A percentile compares a stretch with the other conserved stretches of the same genome.
Evolutionary conservation across 2,329 filamentous ascomycete species (phyloP).

Genomic region (Myriosclerotinia scirpicola): DNA sequence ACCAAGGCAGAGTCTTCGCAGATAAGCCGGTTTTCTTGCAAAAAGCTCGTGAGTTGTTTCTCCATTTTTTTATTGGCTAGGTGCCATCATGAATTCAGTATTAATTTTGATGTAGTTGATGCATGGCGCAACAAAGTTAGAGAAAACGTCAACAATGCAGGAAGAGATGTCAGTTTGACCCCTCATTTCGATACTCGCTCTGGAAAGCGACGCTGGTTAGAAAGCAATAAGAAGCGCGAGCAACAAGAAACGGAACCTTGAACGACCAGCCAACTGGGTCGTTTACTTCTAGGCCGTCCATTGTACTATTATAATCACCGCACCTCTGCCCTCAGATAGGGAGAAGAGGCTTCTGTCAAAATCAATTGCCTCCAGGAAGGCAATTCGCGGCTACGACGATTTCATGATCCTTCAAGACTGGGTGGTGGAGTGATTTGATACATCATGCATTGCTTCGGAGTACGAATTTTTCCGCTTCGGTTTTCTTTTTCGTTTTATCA

Average conservation of each 20-base stretch:
- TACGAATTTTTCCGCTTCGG: neutral
- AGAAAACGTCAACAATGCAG: conserved; percentile 73
- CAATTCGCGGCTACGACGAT: neutral
- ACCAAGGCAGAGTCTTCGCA: conserved; percentile 88
- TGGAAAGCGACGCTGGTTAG: conserved; percentile 76
- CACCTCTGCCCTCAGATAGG: neutral
- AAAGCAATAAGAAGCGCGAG: conserved; percentile 49
- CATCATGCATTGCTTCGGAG: neutral
- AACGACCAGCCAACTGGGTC: neutral
- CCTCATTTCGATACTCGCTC: conserved; percentile 87
- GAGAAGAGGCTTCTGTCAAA: neutral
- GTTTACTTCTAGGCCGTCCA: neutral
- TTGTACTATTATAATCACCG: neutral
- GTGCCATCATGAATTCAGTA: neutral
- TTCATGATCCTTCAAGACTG: neutral
- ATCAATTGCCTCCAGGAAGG: neutral
- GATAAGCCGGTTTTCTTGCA: conserved; percentile 85
- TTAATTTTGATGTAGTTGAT: conserved; percentile 65
- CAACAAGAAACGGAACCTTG: conserved; percentile 28
- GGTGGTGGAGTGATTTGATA: neutral
- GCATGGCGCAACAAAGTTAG: conserved; percentile 92
- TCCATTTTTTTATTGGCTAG: conserved; percentile 5
- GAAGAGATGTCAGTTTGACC: conserved; percentile 70
- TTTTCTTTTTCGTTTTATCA: neutral
- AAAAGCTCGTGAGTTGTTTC: conserved; percentile 72